These are phyloP conservation scores for Xylariomycetidae sp. DNA, from an alignment of 2,329 filamentous ascomycete species.

Conservation along the genomic window DNA sequence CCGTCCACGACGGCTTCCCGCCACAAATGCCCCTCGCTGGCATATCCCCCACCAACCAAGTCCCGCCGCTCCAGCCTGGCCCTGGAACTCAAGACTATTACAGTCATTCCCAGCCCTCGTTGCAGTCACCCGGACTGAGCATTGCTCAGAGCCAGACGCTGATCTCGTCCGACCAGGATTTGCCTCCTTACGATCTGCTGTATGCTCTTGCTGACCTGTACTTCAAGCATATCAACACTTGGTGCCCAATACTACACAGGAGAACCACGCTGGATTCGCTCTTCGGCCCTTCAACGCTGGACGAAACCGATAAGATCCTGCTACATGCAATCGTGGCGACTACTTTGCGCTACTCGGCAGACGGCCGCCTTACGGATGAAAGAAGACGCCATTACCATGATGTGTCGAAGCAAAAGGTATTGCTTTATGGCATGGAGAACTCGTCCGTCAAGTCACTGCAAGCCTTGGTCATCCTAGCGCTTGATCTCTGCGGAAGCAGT, in stretches of 20 bases:
- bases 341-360: conserved; percentile 76
- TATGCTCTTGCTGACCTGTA: conserved; percentile 70
- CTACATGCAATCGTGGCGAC: conserved; percentile 87
- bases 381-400: conserved; percentile 70
- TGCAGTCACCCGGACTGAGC: conserved; percentile 54
- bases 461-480: conserved; percentile 76
- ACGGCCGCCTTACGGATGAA: conserved; percentile 66
- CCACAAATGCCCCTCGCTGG: conserved; percentile 35
- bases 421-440: conserved; percentile 83
- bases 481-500: conserved; percentile 79
- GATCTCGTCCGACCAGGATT: conserved; percentile 53
- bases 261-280: conserved; percentile 74
- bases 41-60: conserved; percentile 33
- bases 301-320: conserved; percentile 76
- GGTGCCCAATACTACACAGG: conserved; percentile 86
- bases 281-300: conserved; percentile 69
- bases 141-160: conserved; percentile 43
- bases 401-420: conserved; percentile 76
- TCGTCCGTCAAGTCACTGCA: conserved; percentile 84
- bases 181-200: conserved; percentile 68
- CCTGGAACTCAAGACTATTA: conserved; percentile 46
- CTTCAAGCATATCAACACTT: conserved; percentile 74
- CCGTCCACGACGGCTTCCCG: conserved; percentile 43
- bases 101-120: conserved; percentile 34
- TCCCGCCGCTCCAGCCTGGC: conserved; percentile 31